Evolutionary conservation across 202 grass and related monocot genomes (phyloP), one percentile per base, ranked within the genome.

Genomic region (Musa balbisiana): DNA sequence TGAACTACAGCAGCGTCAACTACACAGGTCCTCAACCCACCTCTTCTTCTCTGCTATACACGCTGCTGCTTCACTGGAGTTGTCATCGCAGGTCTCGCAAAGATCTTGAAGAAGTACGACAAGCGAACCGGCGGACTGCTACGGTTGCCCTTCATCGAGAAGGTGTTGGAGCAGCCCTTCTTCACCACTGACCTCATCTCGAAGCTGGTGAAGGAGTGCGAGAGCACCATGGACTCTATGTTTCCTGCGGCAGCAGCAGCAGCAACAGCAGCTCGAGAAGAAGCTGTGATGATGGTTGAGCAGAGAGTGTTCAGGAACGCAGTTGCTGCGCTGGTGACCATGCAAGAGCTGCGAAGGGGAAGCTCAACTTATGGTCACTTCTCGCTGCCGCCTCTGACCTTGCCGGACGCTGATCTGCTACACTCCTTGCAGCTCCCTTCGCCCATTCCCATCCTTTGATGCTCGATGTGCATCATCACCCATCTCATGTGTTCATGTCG

Each of bases 51-150:
- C 4, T 17, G 14, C 16, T 6, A 20, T 19, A 21, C 16, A 21
- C 8, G 20, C 20, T 3, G 20, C 20, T 15, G 14, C 16, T 63
- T 55, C 64, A 1, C 2, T 43, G 17, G 14, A 58, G 3, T 58
- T 58, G 3, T 15, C 21, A 26, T 26, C 24, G 22, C 73, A 89
- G 92, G 92, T 0, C 77, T 96, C 4, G 90, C 83, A 1, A 98
- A 98, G 75, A 98, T 93, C 52, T 22, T 98, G 49, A 98, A 98
- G 81, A 98, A 98, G 81, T 91, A 98, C 33, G 91, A 93, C 83
- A 93, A 93, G 88, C 83, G 81, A 60, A 93, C 83, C 0, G 87
- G 92, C 0, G 51, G 76, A 2, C 71, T 88, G 11, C 85, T 92
- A 11, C 76, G 89, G 60, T 67, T 85, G 55, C 87, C 87, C 49